Percentiles rank a stretch among this genome's conserved stretches.
Evolutionary conservation across 805 yeast species (phyloP).

Genomic region (Wickerhamiella allomyrinae): DNA sequence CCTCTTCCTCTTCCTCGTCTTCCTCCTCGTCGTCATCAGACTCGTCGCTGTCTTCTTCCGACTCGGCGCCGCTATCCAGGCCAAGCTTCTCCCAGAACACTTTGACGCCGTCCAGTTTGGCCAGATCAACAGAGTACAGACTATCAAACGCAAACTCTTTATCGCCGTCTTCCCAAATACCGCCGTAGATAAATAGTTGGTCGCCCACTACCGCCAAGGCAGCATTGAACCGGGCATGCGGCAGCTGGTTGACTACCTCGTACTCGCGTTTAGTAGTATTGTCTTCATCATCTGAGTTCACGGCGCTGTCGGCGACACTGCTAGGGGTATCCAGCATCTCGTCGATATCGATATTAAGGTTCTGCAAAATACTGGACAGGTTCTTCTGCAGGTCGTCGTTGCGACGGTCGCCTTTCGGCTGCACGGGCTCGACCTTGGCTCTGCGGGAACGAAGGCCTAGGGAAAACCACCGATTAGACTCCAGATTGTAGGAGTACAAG

Average conservation of each 20-base stretch:
- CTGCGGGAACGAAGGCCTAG: slow-evolving; percentile 51
- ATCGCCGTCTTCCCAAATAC: slow-evolving; percentile 80
- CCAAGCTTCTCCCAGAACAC: slow-evolving; percentile 83
- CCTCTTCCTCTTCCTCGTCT: slow-evolving; percentile 52
- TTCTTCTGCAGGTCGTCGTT: slow-evolving; percentile 75
- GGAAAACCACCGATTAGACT: slow-evolving; percentile 78
- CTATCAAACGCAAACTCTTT: slow-evolving; percentile 74
- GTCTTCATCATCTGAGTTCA: slow-evolving; percentile 27
- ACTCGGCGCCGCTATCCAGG: slow-evolving; percentile 19
- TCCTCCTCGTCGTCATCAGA: slow-evolving; percentile 63
- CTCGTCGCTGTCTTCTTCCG: slow-evolving; percentile 34
- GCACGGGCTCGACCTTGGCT: slow-evolving; percentile 32
- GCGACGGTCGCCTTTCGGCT: slow-evolving; percentile 31
- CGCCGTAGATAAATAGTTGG: slow-evolving; percentile 71
- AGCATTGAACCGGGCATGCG: slow-evolving; percentile 83
- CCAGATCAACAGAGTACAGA: slow-evolving; percentile 72
- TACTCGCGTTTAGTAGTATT: slow-evolving; percentile 32
- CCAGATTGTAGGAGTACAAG: slow-evolving; percentile 68
- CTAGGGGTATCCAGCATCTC: slow-evolving; percentile 11
- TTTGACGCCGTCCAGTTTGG: slow-evolving; percentile 73
- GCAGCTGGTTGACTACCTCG: slow-evolving; percentile 46
- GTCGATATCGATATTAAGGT: slow-evolving; percentile 20
- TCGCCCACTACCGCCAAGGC: slow-evolving; percentile 77
- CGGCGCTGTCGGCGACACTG: slow-evolving; percentile 33
- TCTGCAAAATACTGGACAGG: slow-evolving; percentile 34